Evolutionary conservation across 1,284 basidiomycete genomes (phyloP), one percentile per base, ranked within the genome.

Genomic region (Coniophora puteana): DNA sequence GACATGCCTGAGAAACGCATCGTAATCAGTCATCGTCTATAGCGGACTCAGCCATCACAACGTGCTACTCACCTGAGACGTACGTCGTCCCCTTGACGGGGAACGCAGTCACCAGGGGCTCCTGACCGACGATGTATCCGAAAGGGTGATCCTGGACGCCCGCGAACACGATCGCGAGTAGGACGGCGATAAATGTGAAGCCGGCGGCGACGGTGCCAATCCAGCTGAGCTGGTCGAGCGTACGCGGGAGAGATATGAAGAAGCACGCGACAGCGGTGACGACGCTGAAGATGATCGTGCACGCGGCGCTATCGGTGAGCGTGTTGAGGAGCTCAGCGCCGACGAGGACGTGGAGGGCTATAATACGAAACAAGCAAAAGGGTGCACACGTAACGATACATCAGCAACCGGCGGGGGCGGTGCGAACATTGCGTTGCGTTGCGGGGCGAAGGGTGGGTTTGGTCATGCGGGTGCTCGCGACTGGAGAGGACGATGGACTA

Each of bases 271-370:
- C 41, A 14, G 63, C 67, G 0, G 68, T 51, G 33, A 76, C 61
- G n/a, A 70, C 66, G 38, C 69, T 72, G 62, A 79, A 83, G 1
- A 65, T 64, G 32, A 83, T 64, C 1, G 78, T 78, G 58, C 78
- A 81, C 16, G 67, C 55, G 1, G 71, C 68, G n/a, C 69, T 71
- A 48, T 76, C 65, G 1, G 73, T 71, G 4, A 85, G 64, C 0
- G 79, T 81, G 64, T 83, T 83, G 41, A 83, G 58, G 2, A 69
- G 57, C 47, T 65, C 63, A 7, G 69, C 67, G 16, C 69, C 69
- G 20, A 72, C 68, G 16, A 72, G 54, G 43, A 67, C 66, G 46
- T 72, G 69, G 6, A 73, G 61, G 4, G 58, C 69, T 70, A 30
- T 18, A 11, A 27, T 13, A 12, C 26, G 10, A n/a, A 27, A 10